Evolutionary conservation across 352 stramenopile species (phyloP).

Genomic region (Globisporangium sylvaticum): DNA sequence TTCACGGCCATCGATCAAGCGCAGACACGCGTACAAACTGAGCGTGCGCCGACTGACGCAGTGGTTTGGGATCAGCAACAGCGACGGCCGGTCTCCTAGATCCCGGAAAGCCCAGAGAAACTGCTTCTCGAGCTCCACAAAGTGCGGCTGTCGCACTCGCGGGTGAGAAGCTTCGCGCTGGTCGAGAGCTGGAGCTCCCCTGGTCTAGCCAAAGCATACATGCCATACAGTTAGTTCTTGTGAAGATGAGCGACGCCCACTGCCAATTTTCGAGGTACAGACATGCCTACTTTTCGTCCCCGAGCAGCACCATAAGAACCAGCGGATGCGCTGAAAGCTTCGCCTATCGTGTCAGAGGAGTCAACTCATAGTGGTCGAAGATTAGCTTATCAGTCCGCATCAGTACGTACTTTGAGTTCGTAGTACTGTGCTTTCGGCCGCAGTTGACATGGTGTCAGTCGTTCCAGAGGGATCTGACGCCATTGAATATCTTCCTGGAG

Average conservation of each 20-base stretch:
- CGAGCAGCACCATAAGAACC: constrained; percentile 40
- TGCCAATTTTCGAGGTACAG: not conserved
- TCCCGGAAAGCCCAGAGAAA: constrained; percentile 42
- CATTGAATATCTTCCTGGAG: constrained; percentile 22
- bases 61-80: constrained; percentile 39
- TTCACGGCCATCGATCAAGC: constrained; percentile 22
- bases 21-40: constrained; percentile 38
- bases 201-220: constrained; percentile 18
- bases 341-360: no score
- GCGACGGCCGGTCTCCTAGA: constrained; percentile 25
- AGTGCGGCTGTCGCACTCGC: constrained; percentile 27
- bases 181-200: constrained; percentile 45
- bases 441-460: constrained; percentile 34
- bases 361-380: no score
- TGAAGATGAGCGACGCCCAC: not conserved
- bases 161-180: constrained; percentile 41
- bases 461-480: constrained; percentile 29
- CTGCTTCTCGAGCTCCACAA: constrained; percentile 40
- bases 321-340: constrained; percentile 36
- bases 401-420: constrained; percentile 32
- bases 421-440: constrained; percentile 30
- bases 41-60: constrained; percentile 33
- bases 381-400: not conserved
- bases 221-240: not conserved
- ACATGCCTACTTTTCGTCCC: constrained; percentile 42